These are phyloP conservation scores for Biscogniauxia mediterranea DNA, from an alignment of 2,329 filamentous ascomycete genomes.

Conservation along the genomic window DNA sequence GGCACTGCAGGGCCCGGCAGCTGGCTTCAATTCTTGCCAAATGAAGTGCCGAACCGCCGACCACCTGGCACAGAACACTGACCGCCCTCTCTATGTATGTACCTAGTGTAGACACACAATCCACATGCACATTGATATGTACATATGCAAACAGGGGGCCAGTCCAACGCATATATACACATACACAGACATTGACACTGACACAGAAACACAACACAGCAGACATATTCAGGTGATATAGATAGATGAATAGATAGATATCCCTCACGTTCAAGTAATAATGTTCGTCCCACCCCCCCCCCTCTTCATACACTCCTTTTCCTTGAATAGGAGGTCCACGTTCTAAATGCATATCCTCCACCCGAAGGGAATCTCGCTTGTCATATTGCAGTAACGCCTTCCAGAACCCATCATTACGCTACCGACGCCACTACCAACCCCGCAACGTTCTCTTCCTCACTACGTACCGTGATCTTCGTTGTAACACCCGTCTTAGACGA, in stretches of 20 bases:
- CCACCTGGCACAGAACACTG: no score
- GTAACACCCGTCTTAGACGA: conserved; percentile 91
- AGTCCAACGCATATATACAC: background rate
- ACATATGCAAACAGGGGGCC: background rate
- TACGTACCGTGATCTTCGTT: conserved; percentile 88
- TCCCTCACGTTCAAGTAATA: background rate
- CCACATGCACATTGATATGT: background rate
- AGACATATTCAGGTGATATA: no score
- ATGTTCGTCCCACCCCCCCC: background rate
- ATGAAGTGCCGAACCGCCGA: no score
- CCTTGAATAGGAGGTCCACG: conserved; percentile 1
- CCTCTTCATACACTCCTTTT: background rate
- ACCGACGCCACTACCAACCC: conserved; percentile 80
- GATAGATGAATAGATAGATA: background rate
- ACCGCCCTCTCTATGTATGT: no score
- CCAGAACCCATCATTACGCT: conserved; percentile 53
- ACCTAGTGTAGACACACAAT: no score
- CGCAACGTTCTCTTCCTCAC: conserved; percentile 90
- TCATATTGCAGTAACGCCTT: conserved; percentile 33
- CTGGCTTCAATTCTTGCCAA: no score
- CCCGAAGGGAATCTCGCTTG: conserved; percentile 29
- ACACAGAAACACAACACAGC: background rate
- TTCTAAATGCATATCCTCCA: conserved; percentile 29
- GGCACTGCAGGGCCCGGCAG: no score
- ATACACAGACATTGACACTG: background rate